Conservation (phyloP, 768 basidiomycete species). For the Phylloporus sp. region DNA sequence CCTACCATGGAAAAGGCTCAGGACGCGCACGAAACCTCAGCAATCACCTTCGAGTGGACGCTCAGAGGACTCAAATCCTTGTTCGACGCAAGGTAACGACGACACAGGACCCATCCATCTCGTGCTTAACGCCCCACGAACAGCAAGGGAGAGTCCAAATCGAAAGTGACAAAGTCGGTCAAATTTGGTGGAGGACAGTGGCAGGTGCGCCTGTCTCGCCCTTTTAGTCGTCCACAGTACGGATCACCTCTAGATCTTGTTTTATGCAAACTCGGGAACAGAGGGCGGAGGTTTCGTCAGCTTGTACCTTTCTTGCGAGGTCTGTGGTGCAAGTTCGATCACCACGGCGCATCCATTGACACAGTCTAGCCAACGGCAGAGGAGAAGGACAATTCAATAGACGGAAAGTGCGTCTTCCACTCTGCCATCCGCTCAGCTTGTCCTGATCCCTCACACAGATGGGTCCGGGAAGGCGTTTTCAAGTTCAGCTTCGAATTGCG, state of each 20-base stretch:
- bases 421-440: not conserved
- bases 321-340: constrained; percentile 30
- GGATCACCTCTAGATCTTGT: constrained; percentile 52
- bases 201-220: constrained; percentile 43
- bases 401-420: constrained; percentile 46
- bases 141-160: constrained; percentile 71
- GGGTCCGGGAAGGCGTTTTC: constrained; percentile 81
- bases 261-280: constrained; percentile 78
- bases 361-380: constrained; percentile 60
- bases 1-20: constrained; percentile 31
- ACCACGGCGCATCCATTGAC: constrained; percentile 6
- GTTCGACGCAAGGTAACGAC: constrained; percentile 60
- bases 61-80: constrained; percentile 62
- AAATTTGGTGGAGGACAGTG: constrained; percentile 73
- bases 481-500: constrained; percentile 82
- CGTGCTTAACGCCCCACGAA: not conserved
- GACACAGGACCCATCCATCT: not conserved
- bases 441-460: constrained; percentile 39
- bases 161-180: constrained; percentile 69
- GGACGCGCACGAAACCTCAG: constrained; percentile 48
- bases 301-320: constrained; percentile 79
- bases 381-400: constrained; percentile 63
- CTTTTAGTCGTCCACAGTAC: not conserved
- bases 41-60: constrained; percentile 73
- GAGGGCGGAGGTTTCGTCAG: constrained; percentile 61